phyloP scores from a whole-genome alignment of 495 filamentous ascomycete species.

The Aspergillus avenaceus region DNA sequence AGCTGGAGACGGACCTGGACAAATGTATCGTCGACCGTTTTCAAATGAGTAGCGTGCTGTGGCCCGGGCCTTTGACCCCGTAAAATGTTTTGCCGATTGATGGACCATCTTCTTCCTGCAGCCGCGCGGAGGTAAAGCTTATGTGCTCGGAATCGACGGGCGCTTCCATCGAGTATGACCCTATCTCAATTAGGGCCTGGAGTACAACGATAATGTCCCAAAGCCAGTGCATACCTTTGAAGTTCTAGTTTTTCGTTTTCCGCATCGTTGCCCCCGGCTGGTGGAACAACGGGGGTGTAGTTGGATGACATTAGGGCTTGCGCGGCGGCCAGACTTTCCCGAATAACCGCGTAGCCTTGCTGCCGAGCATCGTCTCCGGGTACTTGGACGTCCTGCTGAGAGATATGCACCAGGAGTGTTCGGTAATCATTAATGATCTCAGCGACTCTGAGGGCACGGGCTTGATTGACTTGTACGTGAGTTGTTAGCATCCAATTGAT shows the following conservation, averaged over 20 bases:
- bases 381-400: slow-evolving; percentile 57
- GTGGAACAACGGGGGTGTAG: slow-evolving; percentile 51
- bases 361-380: slow-evolving; percentile 67
- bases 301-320: slow-evolving; percentile 70
- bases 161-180: slow-evolving; percentile 71
- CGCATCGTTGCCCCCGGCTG: slow-evolving; percentile 50
- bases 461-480: slow-evolving; percentile 66
- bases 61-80: slow-evolving; percentile 58
- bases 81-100: slow-evolving; percentile 63
- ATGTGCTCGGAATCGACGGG: slow-evolving; percentile 79
- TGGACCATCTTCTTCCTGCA: slow-evolving; percentile 76
- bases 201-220: neutral
- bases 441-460: slow-evolving; percentile 73
- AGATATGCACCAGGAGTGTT: slow-evolving; percentile 75
- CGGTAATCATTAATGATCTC: slow-evolving; percentile 85
- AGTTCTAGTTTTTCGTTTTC: slow-evolving; percentile 73
- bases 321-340: slow-evolving; percentile 70
- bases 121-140: slow-evolving; percentile 77
- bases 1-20: slow-evolving; percentile 49
- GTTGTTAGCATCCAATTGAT: neutral
- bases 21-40: slow-evolving; percentile 54
- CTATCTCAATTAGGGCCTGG: slow-evolving; percentile 34
- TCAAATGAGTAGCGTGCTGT: slow-evolving; percentile 54
- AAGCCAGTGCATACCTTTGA: slow-evolving; percentile 54
- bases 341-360: slow-evolving; percentile 71